Conservation (phyloP, 169 alveolate species). For the Plasmodium knowlesi region DNA sequence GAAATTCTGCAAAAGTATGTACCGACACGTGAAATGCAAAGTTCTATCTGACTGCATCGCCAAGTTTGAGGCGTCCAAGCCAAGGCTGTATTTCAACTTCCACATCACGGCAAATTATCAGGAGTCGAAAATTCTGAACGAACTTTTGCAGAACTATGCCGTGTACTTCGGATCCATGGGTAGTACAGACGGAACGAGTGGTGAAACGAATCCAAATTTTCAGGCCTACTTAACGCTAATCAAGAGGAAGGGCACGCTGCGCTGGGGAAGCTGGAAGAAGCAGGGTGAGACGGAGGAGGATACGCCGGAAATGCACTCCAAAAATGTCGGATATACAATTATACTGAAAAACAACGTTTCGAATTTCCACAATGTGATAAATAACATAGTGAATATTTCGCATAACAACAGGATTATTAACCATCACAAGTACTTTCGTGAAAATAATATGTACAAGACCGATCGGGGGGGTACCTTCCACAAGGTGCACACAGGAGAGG, state of each 20-base stretch:
- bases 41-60: conserved; percentile 1
- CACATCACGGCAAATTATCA: conserved; percentile 56
- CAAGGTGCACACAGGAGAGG: background rate
- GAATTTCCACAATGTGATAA: conserved; percentile 72
- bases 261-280: background rate
- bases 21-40: conserved; percentile 22
- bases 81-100: conserved; percentile 42
- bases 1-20: conserved; percentile 25
- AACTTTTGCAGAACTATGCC: conserved; percentile 35
- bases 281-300: background rate
- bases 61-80: conserved; percentile 17
- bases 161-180: conserved; percentile 8
- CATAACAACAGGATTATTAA: conserved; percentile 27
- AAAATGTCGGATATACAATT: conserved; percentile 48
- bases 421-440: conserved; percentile 52
- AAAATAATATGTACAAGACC: background rate
- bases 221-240: conserved; percentile 20
- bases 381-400: conserved; percentile 53
- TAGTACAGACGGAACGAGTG: background rate
- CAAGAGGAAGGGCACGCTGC: background rate
- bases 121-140: conserved; percentile 52
- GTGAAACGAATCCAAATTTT: background rate
- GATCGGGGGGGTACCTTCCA: background rate
- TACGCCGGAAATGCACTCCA: background rate
- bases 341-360: conserved; percentile 63